Conservation (phyloP, 176 grass and related monocot species). For the Carex pumila region DNA sequence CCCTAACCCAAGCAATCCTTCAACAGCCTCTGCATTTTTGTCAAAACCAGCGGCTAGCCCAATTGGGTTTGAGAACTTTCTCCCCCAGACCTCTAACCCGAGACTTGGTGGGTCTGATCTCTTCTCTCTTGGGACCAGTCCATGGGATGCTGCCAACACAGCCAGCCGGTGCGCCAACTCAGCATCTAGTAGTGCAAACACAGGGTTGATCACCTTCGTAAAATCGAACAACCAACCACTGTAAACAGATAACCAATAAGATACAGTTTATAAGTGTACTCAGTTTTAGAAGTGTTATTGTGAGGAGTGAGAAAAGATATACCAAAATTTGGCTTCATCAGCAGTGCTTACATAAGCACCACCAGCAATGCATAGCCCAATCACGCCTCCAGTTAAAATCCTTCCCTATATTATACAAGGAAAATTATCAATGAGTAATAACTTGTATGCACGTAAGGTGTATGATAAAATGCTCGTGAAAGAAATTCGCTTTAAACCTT, state of each 20-base stretch:
- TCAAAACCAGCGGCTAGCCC: conserved; percentile 96
- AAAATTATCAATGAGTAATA: not conserved
- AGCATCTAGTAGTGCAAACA: conserved; percentile 78
- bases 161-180: conserved; percentile 84
- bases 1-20: conserved; percentile 75
- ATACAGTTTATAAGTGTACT: not conserved
- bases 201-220: conserved; percentile 67
- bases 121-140: conserved; percentile 86
- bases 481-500: conserved; percentile 34
- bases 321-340: conserved; percentile 97
- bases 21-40: conserved; percentile 93
- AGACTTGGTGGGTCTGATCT: conserved; percentile 76
- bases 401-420: conserved; percentile 46
- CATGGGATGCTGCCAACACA: conserved; percentile 68
- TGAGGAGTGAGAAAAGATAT: conserved; percentile 14
- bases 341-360: conserved; percentile 90
- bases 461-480: conserved; percentile 40
- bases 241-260: conserved; percentile 23
- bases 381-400: conserved; percentile 77
- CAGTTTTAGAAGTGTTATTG: not conserved
- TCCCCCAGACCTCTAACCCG: conserved; percentile 72
- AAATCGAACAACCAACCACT: conserved; percentile 90
- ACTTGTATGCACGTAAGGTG: conserved; percentile 21
- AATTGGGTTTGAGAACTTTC: conserved; percentile 82
- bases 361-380: conserved; percentile 77